Evolutionary conservation across 2,329 filamentous ascomycete genomes (phyloP).

Genomic region (Elsinoe arachidis): DNA sequence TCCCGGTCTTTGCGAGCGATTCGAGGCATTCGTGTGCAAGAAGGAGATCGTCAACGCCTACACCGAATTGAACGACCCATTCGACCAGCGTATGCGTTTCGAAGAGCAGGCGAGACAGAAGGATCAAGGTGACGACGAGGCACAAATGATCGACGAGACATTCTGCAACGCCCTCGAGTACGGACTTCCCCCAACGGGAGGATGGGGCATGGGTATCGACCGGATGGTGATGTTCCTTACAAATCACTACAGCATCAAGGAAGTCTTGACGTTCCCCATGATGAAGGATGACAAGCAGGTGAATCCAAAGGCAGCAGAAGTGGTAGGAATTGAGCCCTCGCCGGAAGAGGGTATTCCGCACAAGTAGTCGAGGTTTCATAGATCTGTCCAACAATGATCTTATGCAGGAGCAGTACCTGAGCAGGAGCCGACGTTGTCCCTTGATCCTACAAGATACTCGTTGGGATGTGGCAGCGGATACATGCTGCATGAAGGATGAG

Average conservation of each 20-base stretch:
- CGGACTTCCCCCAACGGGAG: slow-evolving; percentile 84
- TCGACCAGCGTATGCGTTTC: slow-evolving; percentile 83
- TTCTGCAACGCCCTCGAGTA: slow-evolving; percentile 88
- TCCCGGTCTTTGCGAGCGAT: slow-evolving; percentile 85
- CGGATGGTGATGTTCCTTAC: slow-evolving; percentile 92
- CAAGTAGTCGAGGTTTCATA: slow-evolving; percentile 8
- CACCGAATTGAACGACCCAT: slow-evolving; percentile 95
- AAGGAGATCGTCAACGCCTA: slow-evolving; percentile 97
- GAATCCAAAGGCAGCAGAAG: slow-evolving; percentile 50
- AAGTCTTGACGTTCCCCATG: slow-evolving; percentile 93
- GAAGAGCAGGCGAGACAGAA: slow-evolving; percentile 96
- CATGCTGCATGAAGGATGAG: no score
- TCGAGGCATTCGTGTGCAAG: slow-evolving; percentile 94
- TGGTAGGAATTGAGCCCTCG: slow-evolving; percentile 50
- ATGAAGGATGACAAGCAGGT: slow-evolving; percentile 73
- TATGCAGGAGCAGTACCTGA: background rate
- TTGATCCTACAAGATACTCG: background rate
- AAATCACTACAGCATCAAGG: slow-evolving; percentile 90
- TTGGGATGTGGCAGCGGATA: background rate
- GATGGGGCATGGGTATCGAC: slow-evolving; percentile 95
- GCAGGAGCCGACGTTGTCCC: background rate
- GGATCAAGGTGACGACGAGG: slow-evolving; percentile 93
- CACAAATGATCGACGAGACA: slow-evolving; percentile 90
- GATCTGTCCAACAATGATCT: background rate
- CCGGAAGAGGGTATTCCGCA: slow-evolving; percentile 44